These are phyloP conservation scores for Diaporthe amygdali DNA, from an alignment of 2,329 filamentous ascomycete genomes.

Conservation along the genomic window DNA sequence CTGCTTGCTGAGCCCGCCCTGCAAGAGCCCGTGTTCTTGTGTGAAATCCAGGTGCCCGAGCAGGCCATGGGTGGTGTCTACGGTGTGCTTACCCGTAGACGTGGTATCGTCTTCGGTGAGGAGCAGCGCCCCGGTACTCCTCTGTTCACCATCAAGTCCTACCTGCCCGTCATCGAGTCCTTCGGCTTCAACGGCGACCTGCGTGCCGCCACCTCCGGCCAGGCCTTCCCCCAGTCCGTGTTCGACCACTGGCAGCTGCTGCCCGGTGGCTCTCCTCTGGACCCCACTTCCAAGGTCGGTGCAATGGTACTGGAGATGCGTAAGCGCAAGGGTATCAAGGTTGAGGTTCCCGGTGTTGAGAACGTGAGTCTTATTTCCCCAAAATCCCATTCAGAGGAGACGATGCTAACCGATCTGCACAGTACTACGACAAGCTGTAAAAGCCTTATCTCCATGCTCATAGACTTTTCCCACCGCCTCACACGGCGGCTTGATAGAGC, in stretches of 20 bases:
- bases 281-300: slow-evolving; percentile 81
- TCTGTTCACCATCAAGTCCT: slow-evolving; percentile 86
- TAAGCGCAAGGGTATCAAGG: slow-evolving; percentile 99
- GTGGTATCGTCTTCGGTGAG: slow-evolving; percentile 99
- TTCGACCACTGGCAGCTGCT: slow-evolving; percentile 99
- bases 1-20: slow-evolving; percentile 91
- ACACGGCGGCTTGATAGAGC: slow-evolving; percentile 49
- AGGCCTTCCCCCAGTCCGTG: slow-evolving; percentile 98
- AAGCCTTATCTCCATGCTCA: slow-evolving; percentile 48
- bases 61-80: slow-evolving; percentile 99
- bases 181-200: slow-evolving; percentile 96
- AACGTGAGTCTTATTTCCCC: slow-evolving; percentile 75
- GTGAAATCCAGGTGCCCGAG: slow-evolving; percentile 99
- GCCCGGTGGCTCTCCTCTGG: slow-evolving; percentile 90
- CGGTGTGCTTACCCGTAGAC: slow-evolving; percentile 94
- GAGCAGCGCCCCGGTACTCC: slow-evolving; percentile 98
- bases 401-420: slow-evolving; percentile 43
- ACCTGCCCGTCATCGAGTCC: slow-evolving; percentile 47
- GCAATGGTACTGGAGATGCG: slow-evolving; percentile 86
- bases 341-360: slow-evolving; percentile 87
- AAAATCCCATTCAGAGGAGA: neutral
- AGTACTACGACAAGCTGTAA: slow-evolving; percentile 99
- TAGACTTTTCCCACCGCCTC: slow-evolving; percentile 45
- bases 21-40: slow-evolving; percentile 96
- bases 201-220: slow-evolving; percentile 88